Conservation (phyloP, 192 early-diverging fungal genomes). For the Rhizoclosmatium sp. region DNA sequence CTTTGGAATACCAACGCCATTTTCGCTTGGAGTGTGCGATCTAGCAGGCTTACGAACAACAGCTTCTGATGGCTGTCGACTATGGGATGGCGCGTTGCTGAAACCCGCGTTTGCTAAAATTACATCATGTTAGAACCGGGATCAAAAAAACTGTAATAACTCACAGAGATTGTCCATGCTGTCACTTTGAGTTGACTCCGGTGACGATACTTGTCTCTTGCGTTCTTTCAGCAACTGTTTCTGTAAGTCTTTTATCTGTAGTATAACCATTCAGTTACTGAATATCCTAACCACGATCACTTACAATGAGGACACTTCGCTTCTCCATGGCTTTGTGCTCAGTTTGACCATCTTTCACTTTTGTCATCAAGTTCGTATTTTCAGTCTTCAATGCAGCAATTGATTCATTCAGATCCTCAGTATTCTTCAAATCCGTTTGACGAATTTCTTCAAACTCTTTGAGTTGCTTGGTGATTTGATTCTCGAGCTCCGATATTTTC, state of each 20-base stretch:
- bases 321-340: constrained; percentile 54
- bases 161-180: constrained; percentile 27
- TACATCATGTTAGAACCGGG: too few relatives aligned
- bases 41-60: background rate
- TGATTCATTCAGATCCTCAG: constrained; percentile 21
- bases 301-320: constrained; percentile 55
- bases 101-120: background rate
- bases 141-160: background rate
- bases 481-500: constrained; percentile 39
- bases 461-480: constrained; percentile 4
- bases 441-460: constrained; percentile 25
- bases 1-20: constrained; percentile 41
- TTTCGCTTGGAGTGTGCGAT: background rate
- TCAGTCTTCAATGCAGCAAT: constrained; percentile 39
- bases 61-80: constrained; percentile 14
- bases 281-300: background rate
- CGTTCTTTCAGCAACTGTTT: constrained; percentile 63
- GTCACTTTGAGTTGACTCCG: constrained; percentile 6
- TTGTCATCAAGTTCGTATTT: constrained; percentile 43
- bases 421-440: constrained; percentile 19
- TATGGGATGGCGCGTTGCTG: background rate
- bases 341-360: constrained; percentile 48
- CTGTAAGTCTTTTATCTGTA: constrained; percentile 63
- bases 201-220: constrained; percentile 27
- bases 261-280: background rate